Conservation (phyloP, 148 eudicot species). For the Nepenthes gracilis region DNA sequence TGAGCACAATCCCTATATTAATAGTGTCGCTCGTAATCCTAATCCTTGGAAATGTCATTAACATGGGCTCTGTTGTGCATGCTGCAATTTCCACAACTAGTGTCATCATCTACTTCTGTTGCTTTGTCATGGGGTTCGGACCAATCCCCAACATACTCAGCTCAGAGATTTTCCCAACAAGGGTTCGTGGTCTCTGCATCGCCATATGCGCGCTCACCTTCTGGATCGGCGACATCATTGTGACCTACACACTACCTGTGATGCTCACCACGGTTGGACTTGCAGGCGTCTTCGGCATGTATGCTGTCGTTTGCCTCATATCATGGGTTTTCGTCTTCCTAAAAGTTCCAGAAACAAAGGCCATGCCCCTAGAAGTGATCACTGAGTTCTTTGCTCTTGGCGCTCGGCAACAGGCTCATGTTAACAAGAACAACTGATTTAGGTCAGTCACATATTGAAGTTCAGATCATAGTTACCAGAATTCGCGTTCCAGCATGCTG, state of each 20-base stretch:
- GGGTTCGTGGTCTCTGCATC: slow-evolving; percentile 49
- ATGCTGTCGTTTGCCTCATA: slow-evolving; percentile 30
- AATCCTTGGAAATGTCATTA: slow-evolving; percentile 29
- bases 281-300: slow-evolving; percentile 41
- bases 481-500: too few species aligned
- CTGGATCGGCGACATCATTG: slow-evolving; percentile 44
- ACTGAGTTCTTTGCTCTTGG: slow-evolving; percentile 55
- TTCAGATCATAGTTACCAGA: too few species aligned
- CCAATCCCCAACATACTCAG: slow-evolving; percentile 50
- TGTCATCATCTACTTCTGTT: slow-evolving; percentile 41
- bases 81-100: slow-evolving; percentile 34
- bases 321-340: slow-evolving; percentile 41
- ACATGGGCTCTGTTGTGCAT: slow-evolving; percentile 23
- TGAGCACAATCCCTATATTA: slow-evolving; percentile 36
- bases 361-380: slow-evolving; percentile 57
- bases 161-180: slow-evolving; percentile 54
- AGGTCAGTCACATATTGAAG: background rate
- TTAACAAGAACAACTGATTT: slow-evolving; percentile 12
- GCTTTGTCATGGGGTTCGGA: slow-evolving; percentile 49
- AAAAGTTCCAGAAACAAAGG: slow-evolving; percentile 59
- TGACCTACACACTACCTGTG: slow-evolving; percentile 40
- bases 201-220: slow-evolving; percentile 47
- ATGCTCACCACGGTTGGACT: slow-evolving; percentile 41
- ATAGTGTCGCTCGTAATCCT: slow-evolving; percentile 25
- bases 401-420: slow-evolving; percentile 21